These are phyloP conservation scores for Paraphoma chrysanthemicola DNA, from an alignment of 2,329 filamentous ascomycete genomes.

Conservation along the genomic window DNA sequence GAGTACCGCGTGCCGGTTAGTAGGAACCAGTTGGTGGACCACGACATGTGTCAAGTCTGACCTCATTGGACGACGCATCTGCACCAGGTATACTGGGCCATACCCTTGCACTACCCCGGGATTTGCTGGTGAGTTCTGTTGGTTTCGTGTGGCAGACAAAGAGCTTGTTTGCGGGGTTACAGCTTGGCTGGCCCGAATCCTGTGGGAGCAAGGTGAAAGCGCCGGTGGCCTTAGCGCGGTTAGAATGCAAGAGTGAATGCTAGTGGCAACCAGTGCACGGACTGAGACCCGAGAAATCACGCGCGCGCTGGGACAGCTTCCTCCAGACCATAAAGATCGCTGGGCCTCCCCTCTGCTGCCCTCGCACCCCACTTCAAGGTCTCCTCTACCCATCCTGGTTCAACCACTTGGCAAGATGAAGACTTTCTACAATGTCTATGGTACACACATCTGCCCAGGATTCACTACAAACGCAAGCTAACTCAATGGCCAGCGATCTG, in stretches of 20 bases:
- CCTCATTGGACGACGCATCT: conserved; percentile 13
- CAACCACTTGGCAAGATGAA: conserved; percentile 38
- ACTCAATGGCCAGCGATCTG: conserved; percentile 49
- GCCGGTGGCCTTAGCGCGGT: background rate
- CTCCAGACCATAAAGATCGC: conserved; percentile 16
- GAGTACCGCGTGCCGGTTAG: conserved; percentile 13
- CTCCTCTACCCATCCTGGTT: conserved; percentile 12
- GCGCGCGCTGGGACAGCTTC: conserved; percentile 10
- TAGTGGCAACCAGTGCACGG: conserved; percentile 15
- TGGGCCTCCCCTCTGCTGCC: conserved; percentile 1
- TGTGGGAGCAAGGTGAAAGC: conserved; percentile 1
- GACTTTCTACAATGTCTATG: conserved; percentile 61
- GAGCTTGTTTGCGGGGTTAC: conserved; percentile 32
- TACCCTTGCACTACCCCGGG: conserved; percentile 33
- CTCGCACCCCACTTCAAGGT: conserved; percentile 6
- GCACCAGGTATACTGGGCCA: conserved; percentile 16
- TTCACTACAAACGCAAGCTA: background rate
- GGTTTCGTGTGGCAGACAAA: conserved; percentile 3
- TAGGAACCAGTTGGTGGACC: conserved; percentile 1
- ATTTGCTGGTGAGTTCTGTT: conserved; percentile 17
- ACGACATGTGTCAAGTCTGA: conserved; percentile 1
- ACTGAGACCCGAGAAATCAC: conserved; percentile 22
- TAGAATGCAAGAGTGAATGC: conserved; percentile 15
- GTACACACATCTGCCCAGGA: background rate
- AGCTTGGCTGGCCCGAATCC: conserved; percentile 10